phyloP scores from a whole-genome alignment of 129 eudicot genomes.

The Flaveria robusta region DNA sequence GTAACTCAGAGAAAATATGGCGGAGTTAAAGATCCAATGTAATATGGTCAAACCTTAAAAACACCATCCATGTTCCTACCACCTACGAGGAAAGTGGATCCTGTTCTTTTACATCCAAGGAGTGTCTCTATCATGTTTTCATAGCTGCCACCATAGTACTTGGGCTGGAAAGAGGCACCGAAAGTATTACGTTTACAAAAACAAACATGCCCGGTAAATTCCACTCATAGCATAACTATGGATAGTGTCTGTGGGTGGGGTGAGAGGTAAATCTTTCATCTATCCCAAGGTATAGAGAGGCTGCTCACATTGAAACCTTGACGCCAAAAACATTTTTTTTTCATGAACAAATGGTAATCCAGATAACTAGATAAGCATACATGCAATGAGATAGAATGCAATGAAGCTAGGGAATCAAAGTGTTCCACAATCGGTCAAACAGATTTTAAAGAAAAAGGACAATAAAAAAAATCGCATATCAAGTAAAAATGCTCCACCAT shows the following conservation, averaged over 20 bases:
- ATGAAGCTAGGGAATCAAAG: no score
- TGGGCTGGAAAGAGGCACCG: constrained; percentile 53
- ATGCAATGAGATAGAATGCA: no score
- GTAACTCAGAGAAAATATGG: neutral
- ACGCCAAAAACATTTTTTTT: no score
- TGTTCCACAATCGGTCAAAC: no score
- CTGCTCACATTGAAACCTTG: no score
- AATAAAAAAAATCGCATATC: neutral
- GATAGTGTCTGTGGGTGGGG: no score
- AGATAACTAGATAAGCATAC: no score
- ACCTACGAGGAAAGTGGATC: constrained; percentile 76
- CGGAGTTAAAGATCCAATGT: neutral
- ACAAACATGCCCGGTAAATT: neutral
- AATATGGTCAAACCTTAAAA: constrained; percentile 57
- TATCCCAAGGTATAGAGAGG: no score
- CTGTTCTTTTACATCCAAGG: constrained; percentile 72
- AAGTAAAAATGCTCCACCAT: neutral
- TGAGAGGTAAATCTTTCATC: no score
- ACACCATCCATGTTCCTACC: constrained; percentile 87
- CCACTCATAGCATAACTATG: no score
- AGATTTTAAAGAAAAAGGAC: no score
- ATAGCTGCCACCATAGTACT: constrained; percentile 72
- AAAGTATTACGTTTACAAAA: neutral
- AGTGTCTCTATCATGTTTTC: constrained; percentile 73
- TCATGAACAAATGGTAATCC: no score